Percentiles rank a stretch among this genome's conserved stretches.
These are phyloP conservation scores for Boletus eberwhitei DNA, from an alignment of 768 basidiomycete genomes.

Conservation along the genomic window DNA sequence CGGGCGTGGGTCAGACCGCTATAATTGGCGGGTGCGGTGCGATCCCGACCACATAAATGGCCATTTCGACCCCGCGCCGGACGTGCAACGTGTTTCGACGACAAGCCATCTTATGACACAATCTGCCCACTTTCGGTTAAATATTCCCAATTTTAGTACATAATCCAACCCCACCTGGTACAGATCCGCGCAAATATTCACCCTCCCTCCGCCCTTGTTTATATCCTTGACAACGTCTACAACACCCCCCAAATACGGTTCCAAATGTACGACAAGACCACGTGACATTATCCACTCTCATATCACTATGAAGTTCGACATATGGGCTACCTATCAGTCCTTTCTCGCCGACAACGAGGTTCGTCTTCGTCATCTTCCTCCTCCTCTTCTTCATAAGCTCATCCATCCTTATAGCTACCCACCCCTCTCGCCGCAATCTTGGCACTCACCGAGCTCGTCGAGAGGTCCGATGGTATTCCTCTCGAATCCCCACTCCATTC, in stretches of 20 bases:
- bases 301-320: conserved; percentile 36
- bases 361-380: conserved; percentile 18
- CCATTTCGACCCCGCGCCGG: conserved; percentile 57
- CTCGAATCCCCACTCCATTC: not conserved
- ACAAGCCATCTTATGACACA: conserved; percentile 35
- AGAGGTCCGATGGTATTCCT: conserved; percentile 69
- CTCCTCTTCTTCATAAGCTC: not conserved
- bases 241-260: conserved; percentile 15
- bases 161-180: conserved; percentile 2
- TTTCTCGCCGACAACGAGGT: conserved; percentile 69
- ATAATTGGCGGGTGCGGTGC: conserved; percentile 53
- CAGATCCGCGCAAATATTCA: conserved; percentile 26
- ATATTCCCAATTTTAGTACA: conserved; percentile 10
- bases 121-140: conserved; percentile 21
- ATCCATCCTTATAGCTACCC: conserved; percentile 50
- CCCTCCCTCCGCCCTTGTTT: conserved; percentile 9
- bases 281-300: conserved; percentile 17
- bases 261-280: conserved; percentile 4
- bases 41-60: conserved; percentile 50
- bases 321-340: conserved; percentile 52
- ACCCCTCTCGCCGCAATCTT: conserved; percentile 87
- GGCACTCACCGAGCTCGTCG: conserved; percentile 77
- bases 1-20: conserved; percentile 43
- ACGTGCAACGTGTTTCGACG: conserved; percentile 78
- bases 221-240: conserved; percentile 28